Evolutionary conservation across 441 rosid genomes (phyloP).

Genomic region (Theobroma grandiflorum): DNA sequence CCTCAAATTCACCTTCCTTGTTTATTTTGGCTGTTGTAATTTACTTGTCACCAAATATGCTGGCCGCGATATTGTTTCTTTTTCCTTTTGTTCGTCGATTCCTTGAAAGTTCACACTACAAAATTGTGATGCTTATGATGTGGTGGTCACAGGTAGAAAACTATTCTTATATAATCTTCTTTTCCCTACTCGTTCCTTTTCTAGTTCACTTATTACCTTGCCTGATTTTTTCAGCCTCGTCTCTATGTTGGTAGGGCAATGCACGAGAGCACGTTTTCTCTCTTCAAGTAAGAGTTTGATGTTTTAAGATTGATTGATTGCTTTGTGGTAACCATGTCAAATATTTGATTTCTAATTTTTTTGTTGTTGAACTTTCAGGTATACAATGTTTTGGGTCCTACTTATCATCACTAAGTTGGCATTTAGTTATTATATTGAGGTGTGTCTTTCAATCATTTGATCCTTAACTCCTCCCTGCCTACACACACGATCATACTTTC

Average conservation of each 20-base stretch:
- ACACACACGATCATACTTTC: neutral
- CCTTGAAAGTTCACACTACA: constrained; percentile 93
- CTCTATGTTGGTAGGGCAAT: constrained; percentile 99
- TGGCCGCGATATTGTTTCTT: constrained; percentile 83
- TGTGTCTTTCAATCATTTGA: constrained; percentile 36
- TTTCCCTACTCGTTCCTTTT: constrained; percentile 14
- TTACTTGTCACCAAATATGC: constrained; percentile 95
- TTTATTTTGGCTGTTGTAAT: constrained; percentile 85
- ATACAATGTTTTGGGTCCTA: constrained; percentile 95
- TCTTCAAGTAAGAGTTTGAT: constrained; percentile 75
- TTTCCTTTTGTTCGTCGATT: constrained; percentile 91
- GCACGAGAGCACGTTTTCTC: constrained; percentile 96
- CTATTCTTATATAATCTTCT: neutral
- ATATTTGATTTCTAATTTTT: constrained; percentile 29
- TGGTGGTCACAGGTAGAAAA: constrained; percentile 99
- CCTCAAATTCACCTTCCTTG: constrained; percentile 76
- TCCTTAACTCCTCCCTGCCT: neutral
- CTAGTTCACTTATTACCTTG: constrained; percentile 24
- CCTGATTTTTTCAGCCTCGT: constrained; percentile 78
- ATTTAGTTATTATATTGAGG: constrained; percentile 98
- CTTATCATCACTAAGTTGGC: constrained; percentile 91
- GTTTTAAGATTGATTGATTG: constrained; percentile 1
- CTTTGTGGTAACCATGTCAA: constrained; percentile 2
- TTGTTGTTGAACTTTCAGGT: constrained; percentile 58
- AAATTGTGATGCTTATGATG: constrained; percentile 96